Evolutionary conservation across 768 basidiomycete species (phyloP).

Genomic region (Serendipita vermifera): DNA sequence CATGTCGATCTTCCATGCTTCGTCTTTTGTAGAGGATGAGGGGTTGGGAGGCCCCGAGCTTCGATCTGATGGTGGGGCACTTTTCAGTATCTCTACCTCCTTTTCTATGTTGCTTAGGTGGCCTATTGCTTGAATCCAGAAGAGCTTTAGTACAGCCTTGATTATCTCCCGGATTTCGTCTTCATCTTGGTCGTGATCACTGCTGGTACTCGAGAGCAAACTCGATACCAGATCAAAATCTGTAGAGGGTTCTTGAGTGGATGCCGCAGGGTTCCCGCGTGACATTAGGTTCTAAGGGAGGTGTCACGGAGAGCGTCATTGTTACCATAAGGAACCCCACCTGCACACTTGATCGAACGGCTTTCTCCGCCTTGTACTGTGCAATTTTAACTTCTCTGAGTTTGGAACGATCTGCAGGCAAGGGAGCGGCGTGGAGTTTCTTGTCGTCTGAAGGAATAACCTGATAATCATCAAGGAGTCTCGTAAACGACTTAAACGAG

Average conservation of each 20-base stretch:
- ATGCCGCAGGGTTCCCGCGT: no score
- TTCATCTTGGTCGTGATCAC: slow-evolving; percentile 42
- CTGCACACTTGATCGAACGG: slow-evolving; percentile 49
- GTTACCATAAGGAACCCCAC: slow-evolving; percentile 39
- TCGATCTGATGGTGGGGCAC: slow-evolving; percentile 34
- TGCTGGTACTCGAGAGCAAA: slow-evolving; percentile 34
- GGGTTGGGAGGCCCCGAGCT: slow-evolving; percentile 25
- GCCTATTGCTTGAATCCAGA: slow-evolving; percentile 53
- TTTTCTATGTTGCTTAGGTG: slow-evolving; percentile 56
- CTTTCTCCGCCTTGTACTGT: slow-evolving; percentile 80
- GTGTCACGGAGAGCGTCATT: background rate
- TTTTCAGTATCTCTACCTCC: slow-evolving; percentile 56
- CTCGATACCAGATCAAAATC: slow-evolving; percentile 54
- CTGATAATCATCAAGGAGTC: slow-evolving; percentile 40
- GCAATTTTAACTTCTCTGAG: slow-evolving; percentile 81
- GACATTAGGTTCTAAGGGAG: no score
- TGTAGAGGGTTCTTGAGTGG: slow-evolving; percentile 27
- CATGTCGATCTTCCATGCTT: slow-evolving; percentile 64
- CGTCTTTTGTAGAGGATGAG: slow-evolving; percentile 32
- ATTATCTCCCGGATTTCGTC: slow-evolving; percentile 53
- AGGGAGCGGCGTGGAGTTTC: slow-evolving; percentile 36
- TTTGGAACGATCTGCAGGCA: slow-evolving; percentile 48
- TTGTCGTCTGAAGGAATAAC: slow-evolving; percentile 52
- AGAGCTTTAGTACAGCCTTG: slow-evolving; percentile 58
- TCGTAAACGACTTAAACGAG: slow-evolving; percentile 13